Evolutionary conservation across 108 stramenopile species (phyloP), one percentile per base, ranked within the genome.

Genomic region (Cyclotella kingstonii): DNA sequence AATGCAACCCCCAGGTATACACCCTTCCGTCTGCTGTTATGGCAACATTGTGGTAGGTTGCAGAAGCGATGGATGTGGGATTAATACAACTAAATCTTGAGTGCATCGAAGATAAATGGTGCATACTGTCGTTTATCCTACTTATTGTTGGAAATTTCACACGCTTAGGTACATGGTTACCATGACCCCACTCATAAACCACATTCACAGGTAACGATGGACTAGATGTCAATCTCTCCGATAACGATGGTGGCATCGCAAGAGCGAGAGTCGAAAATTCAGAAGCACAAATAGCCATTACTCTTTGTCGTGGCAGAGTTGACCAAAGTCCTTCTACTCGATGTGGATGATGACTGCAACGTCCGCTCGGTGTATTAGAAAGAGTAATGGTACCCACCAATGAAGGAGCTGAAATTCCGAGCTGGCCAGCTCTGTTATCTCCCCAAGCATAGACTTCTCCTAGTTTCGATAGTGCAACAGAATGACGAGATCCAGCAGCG

Each of bases 1-100:
- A 60, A 39, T 77, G 84, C 15, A 89, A 60, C 1, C 98, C 98
- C 95, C 95, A 98, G 0, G 95, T 95, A 58, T 87, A 98, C 1
- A 95, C 91, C 29, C 80, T 35, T 2, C 98, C 98, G 54, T 94
- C 89, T 4, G 66, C 67, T 0, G 95, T 94, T 7, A 89, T 73
- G 6, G 86, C 98, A 1, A 83, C 91, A 66, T 86, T 96, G 73
- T 95, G 91, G 52, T 77, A 83, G 29, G 74, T 79, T 0, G 84
- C 87, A 58, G 82, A 85, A 0, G 91, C 81, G 68, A 93, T 93
- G 15, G 78, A 69, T 26, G 79, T 76, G 29, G 91, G 91, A 65
- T 89, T 84, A n/a, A 84, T 67, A 52, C 63, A 60, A 17, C 23
- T 50, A 26, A 36, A 33, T 43, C 44, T 79, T 30, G 67, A 60